These are phyloP conservation scores for Inga laurina DNA, from an alignment of 306 rosid genomes.

Conservation along the genomic window DNA sequence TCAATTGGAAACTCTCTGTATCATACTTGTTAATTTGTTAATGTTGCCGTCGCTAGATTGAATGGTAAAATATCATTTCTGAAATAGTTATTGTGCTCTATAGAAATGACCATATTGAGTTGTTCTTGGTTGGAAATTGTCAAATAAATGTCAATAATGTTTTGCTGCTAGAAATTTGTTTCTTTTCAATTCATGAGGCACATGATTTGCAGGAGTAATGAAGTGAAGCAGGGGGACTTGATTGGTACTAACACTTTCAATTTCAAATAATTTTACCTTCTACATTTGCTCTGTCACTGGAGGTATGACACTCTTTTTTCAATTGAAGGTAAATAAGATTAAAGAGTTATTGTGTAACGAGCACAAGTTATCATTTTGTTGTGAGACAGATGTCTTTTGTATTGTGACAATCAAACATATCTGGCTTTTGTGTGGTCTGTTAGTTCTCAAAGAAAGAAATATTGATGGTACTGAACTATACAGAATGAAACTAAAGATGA, in stretches of 20 bases:
- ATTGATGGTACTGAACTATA: neutral
- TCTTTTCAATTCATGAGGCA: neutral
- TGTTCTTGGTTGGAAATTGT: neutral
- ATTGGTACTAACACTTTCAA: neutral
- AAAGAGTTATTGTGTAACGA: neutral
- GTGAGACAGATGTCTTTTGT: neutral
- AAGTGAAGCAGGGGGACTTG: neutral
- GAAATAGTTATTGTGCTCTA: neutral
- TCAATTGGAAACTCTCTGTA: conserved; percentile 19
- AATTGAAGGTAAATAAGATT: neutral
- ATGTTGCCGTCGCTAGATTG: neutral
- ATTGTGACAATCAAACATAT: neutral
- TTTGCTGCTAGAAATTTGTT: neutral
- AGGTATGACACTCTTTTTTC: neutral
- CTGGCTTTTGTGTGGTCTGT: neutral
- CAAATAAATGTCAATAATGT: neutral
- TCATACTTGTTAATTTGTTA: neutral
- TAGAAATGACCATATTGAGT: neutral
- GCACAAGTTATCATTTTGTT: neutral
- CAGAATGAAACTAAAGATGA: neutral
- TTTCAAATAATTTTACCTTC: neutral
- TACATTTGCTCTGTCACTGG: neutral
- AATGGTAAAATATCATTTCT: neutral
- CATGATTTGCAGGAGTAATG: neutral
- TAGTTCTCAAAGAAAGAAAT: neutral